Evolutionary conservation across 495 filamentous ascomycete genomes (phyloP), one percentile per base, ranked within the genome.

Genomic region (Hypomontagnella submonticulosa): DNA sequence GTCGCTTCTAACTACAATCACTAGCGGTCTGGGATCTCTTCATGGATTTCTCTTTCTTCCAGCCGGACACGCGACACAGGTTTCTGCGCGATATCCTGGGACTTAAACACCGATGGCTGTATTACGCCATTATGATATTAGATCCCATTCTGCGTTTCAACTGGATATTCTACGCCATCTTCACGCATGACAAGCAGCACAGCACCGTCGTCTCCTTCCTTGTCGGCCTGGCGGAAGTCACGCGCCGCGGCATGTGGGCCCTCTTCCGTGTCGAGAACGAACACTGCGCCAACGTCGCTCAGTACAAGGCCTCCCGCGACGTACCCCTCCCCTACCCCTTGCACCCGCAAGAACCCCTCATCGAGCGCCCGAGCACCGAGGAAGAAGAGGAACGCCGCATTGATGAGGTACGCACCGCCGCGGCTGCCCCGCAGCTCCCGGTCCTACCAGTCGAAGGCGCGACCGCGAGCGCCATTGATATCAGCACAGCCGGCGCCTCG

Each of bases 201-300:
- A 91, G 87, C 7, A 89, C 90, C 12, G 60, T 92, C 6, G 81
- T 91, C 19, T 90, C 88, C 20, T 97, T 97, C 75, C 44, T 90
- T 4, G 81, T 97, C 30, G 77, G 85, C 6, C 76, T 96, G 12
- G 86, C 88, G 1, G 95, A 99, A 72, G 87, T 97, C 7, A 82
- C 83, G 20, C 85, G 95, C 7, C 80, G 95, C 65, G 93, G 93
- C 41, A 83, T 97, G 50, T 99, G 95, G 95, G 86, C 88, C 1
- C 78, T 98, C 8, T 92, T 98, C 70, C 91, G 95, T 23, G 92
- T 99, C 37, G 95, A 99, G 75, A 99, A 99, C 71, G 95, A 99
- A 64, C 93, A 97, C 74, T 95, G 91, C 76, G 87, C 86, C 6
- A 96, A 96, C 68, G 92, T 97, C 15, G 85, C 87, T 30, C 85